phyloP scores from a whole-genome alignment of 345 rosid genomes.

The Trapa bicornis region DNA sequence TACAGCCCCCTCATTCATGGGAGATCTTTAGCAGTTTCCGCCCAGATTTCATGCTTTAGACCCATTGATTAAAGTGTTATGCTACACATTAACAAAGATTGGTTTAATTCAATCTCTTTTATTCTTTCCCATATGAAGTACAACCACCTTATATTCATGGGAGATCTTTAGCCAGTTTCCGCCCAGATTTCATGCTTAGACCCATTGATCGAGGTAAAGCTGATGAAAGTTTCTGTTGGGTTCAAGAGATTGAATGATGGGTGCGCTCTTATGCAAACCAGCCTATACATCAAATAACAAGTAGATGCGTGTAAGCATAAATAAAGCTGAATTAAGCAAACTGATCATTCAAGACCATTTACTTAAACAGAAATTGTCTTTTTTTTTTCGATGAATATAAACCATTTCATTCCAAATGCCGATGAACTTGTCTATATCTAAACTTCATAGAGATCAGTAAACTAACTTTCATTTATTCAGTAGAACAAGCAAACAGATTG shows the following conservation, averaged over 20 bases:
- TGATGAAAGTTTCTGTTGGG: conserved; percentile 55
- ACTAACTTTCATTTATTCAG: too few species aligned
- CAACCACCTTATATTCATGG: conserved; percentile 51
- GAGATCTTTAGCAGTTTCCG: too few species aligned
- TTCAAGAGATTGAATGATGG: conserved; percentile 63
- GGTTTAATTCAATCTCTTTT: background rate
- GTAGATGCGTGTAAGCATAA: background rate
- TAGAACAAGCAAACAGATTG: background rate
- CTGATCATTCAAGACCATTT: background rate
- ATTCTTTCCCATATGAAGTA: background rate
- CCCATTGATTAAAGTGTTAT: too few species aligned
- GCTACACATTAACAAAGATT: background rate
- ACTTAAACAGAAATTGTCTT: too few species aligned
- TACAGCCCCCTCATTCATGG: too few species aligned
- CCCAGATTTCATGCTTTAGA: too few species aligned
- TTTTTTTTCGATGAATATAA: too few species aligned
- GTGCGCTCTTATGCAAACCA: conserved; percentile 80
- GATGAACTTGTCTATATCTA: background rate
- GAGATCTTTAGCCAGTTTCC: conserved; percentile 42
- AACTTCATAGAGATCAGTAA: background rate
- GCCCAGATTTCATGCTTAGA: conserved; percentile 76
- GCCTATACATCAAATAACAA: conserved; percentile 27
- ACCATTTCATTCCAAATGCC: too few species aligned
- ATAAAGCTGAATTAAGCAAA: background rate
- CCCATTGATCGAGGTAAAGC: conserved; percentile 60